Conservation (phyloP, 176 grass and related monocot species). For the Avena sativa region DNA sequence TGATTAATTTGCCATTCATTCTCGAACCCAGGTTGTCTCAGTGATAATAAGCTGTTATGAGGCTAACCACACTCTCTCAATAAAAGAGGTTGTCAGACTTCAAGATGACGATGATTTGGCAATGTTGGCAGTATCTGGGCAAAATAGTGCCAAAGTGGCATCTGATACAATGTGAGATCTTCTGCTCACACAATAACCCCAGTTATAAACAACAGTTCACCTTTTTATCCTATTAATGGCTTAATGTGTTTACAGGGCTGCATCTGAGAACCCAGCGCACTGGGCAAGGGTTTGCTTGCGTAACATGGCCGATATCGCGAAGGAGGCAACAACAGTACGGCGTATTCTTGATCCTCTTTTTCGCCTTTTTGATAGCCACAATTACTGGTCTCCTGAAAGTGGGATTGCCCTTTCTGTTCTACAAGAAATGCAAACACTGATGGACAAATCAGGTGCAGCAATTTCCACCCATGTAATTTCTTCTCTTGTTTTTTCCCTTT, state of each 20-base stretch:
- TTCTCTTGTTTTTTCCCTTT: constrained; percentile 28
- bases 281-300: constrained; percentile 89
- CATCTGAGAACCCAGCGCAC: constrained; percentile 67
- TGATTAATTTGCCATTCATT: constrained; percentile 43
- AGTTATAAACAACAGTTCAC: constrained; percentile 21
- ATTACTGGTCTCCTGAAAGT: constrained; percentile 85
- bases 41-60: constrained; percentile 72
- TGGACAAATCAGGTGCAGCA: constrained; percentile 83
- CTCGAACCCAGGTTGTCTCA: constrained; percentile 63
- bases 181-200: constrained; percentile 8
- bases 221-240: constrained; percentile 22
- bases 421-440: constrained; percentile 80
- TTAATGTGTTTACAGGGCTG: constrained; percentile 61
- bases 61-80: constrained; percentile 57
- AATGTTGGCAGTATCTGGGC: constrained; percentile 44
- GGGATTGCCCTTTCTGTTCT: constrained; percentile 84
- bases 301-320: constrained; percentile 93
- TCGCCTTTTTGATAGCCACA: constrained; percentile 76
- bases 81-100: constrained; percentile 63
- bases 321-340: constrained; percentile 83
- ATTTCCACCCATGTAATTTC: constrained; percentile 50
- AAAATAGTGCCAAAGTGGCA: constrained; percentile 57
- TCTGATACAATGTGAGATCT: constrained; percentile 66
- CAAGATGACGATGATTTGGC: constrained; percentile 64
- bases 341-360: constrained; percentile 89